These are phyloP conservation scores for Spiraea crenata DNA, from an alignment of 331 rosid genomes.

Conservation along the genomic window DNA sequence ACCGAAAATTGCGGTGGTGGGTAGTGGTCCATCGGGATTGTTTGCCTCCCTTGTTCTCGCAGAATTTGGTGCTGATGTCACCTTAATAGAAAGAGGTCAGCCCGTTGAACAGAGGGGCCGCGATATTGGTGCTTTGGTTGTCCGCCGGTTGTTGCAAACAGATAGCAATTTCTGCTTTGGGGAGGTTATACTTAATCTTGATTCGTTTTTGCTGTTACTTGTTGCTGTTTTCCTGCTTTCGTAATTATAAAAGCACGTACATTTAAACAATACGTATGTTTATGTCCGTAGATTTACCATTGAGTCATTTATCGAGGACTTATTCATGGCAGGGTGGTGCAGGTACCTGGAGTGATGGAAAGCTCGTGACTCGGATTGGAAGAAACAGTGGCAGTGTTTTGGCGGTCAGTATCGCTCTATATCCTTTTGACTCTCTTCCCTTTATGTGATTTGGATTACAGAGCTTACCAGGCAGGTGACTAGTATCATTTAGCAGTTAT, in stretches of 20 bases:
- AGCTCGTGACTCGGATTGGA: conserved; percentile 92
- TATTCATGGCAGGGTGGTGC: conserved; percentile 99
- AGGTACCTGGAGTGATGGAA: conserved; percentile 99
- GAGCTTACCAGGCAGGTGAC: neutral
- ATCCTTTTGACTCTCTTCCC: neutral
- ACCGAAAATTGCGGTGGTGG: conserved; percentile 81
- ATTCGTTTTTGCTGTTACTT: conserved; percentile 27
- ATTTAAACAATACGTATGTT: neutral
- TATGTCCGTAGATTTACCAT: conserved; percentile 11
- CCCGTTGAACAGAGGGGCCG: conserved; percentile 94
- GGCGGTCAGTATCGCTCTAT: conserved; percentile 53
- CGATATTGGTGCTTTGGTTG: conserved; percentile 85
- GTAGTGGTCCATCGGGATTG: conserved; percentile 92
- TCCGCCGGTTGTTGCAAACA: conserved; percentile 59
- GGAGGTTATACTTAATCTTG: conserved; percentile 61
- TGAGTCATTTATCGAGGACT: conserved; percentile 69
- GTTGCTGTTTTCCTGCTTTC: conserved; percentile 20
- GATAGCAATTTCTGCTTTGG: conserved; percentile 99
- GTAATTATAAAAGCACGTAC: neutral
- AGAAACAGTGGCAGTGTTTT: conserved; percentile 88
- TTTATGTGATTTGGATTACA: neutral
- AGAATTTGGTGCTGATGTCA: conserved; percentile 87
- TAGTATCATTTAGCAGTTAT: conserved; percentile 7
- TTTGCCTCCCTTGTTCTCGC: conserved; percentile 91
- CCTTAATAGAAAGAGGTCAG: conserved; percentile 95